These are phyloP conservation scores for Aureobasidium lini DNA, from an alignment of 2,329 filamentous ascomycete genomes.

Conservation along the genomic window DNA sequence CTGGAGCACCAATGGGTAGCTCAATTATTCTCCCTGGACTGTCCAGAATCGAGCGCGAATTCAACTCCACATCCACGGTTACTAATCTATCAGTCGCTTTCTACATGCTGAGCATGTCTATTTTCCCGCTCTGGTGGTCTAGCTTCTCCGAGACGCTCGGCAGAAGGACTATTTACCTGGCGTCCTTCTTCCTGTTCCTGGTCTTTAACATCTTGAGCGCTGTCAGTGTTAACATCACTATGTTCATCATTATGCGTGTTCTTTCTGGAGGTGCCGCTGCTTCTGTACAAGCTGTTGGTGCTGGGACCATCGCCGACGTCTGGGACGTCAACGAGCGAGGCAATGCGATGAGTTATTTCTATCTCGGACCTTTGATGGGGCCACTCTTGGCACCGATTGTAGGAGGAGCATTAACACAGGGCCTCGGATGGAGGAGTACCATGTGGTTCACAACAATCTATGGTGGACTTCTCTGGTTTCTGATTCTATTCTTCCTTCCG, in stretches of 20 bases:
- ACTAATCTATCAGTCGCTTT: conserved; percentile 70
- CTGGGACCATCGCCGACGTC: conserved; percentile 74
- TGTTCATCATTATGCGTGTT: conserved; percentile 71
- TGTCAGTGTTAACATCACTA: conserved; percentile 59
- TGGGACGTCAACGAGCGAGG: conserved; percentile 69
- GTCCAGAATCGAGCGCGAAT: conserved; percentile 50
- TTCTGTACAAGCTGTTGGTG: conserved; percentile 74
- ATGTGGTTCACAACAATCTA: conserved; percentile 72
- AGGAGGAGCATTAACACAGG: conserved; percentile 63
- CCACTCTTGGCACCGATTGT: conserved; percentile 70
- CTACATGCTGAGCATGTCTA: conserved; percentile 76
- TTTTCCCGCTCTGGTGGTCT: conserved; percentile 83
- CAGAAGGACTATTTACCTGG: conserved; percentile 69
- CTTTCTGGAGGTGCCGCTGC: conserved; percentile 69
- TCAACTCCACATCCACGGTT: conserved; percentile 56
- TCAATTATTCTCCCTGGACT: conserved; percentile 72
- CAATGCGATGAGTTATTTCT: conserved; percentile 75
- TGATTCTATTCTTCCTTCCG: conserved; percentile 55
- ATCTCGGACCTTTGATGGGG: conserved; percentile 68
- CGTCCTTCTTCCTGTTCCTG: conserved; percentile 65
- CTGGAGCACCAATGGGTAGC: conserved; percentile 74
- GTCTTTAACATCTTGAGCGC: conserved; percentile 65
- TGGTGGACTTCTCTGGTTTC: conserved; percentile 50
- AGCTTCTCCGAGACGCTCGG: conserved; percentile 67
- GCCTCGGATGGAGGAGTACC: conserved; percentile 66